phyloP scores from a whole-genome alignment of 2,329 filamentous ascomycete genomes.

The Cercospora nicotianae region DNA sequence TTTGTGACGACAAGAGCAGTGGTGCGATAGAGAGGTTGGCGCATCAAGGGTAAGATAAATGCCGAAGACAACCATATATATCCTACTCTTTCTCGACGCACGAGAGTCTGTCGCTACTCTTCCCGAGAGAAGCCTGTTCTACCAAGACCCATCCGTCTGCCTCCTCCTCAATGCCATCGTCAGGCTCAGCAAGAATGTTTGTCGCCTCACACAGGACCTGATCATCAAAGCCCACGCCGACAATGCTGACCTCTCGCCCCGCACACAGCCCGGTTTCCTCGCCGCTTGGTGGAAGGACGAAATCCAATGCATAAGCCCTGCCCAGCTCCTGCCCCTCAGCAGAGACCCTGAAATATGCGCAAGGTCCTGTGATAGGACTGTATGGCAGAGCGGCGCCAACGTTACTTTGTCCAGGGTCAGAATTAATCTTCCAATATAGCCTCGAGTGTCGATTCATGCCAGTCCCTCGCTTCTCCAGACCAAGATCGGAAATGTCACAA shows the following conservation, averaged over 20 bases:
- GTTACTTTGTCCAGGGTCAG: background rate
- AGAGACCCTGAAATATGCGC: background rate
- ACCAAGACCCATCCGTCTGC: conserved; percentile 4
- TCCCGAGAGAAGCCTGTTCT: background rate
- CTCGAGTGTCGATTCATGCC: background rate
- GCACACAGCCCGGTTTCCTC: background rate
- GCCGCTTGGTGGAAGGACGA: background rate
- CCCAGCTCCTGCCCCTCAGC: background rate
- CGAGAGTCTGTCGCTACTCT: background rate
- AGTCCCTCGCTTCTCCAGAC: background rate
- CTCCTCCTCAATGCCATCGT: background rate
- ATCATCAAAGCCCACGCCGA: conserved; percentile 2
- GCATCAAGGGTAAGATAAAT: background rate
- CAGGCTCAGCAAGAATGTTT: background rate
- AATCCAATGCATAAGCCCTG: conserved; percentile 10
- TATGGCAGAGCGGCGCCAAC: background rate
- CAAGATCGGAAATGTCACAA: background rate
- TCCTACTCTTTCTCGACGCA: background rate
- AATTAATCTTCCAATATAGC: background rate
- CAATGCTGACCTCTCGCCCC: background rate
- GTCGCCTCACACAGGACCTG: background rate
- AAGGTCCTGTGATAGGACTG: conserved; percentile 5
- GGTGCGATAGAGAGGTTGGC: background rate
- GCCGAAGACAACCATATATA: background rate
- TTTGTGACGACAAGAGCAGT: background rate